Conservation (phyloP, 208 protist genomes). For the Leishmania braziliensis region DNA sequence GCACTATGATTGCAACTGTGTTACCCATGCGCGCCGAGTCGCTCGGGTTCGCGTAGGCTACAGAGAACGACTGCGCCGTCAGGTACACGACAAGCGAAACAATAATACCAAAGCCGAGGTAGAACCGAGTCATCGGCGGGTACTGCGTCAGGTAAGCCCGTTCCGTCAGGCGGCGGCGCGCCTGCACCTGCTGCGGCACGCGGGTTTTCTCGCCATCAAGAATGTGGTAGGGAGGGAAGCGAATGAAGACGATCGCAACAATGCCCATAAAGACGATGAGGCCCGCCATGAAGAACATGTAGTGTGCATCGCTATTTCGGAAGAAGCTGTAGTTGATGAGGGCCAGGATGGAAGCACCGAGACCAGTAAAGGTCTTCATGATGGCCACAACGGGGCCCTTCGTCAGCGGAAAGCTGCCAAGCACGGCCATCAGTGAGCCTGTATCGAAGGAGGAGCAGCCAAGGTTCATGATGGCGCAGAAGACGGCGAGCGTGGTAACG, state of each 20-base stretch:
- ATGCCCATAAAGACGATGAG: conserved; percentile 34
- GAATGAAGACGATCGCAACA: conserved; percentile 37
- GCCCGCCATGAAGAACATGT: conserved; percentile 58
- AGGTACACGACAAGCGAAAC: conserved; percentile 45
- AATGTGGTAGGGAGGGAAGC: conserved; percentile 55
- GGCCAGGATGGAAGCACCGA: conserved; percentile 46
- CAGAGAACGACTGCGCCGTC: conserved; percentile 49
- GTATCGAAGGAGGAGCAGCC: conserved; percentile 57
- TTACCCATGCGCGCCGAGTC: conserved; percentile 32
- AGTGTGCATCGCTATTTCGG: conserved; percentile 41
- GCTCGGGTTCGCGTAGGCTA: conserved; percentile 41
- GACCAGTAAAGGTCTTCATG: conserved; percentile 60
- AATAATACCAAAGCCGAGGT: conserved; percentile 46
- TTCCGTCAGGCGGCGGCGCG: conserved; percentile 52
- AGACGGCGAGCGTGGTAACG: conserved; percentile 44
- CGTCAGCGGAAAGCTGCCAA: conserved; percentile 56
- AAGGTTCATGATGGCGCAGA: conserved; percentile 60
- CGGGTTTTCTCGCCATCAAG: conserved; percentile 35
- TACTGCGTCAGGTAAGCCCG: conserved; percentile 62
- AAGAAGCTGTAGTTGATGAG: conserved; percentile 58
- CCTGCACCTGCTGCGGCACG: conserved; percentile 27
- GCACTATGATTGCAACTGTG: conserved; percentile 42
- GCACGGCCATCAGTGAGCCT: conserved; percentile 68
- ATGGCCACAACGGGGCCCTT: conserved; percentile 49
- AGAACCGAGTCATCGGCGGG: conserved; percentile 49